These are phyloP conservation scores for Leptographium procerum DNA, from an alignment of 2,329 filamentous ascomycete genomes.

Conservation along the genomic window DNA sequence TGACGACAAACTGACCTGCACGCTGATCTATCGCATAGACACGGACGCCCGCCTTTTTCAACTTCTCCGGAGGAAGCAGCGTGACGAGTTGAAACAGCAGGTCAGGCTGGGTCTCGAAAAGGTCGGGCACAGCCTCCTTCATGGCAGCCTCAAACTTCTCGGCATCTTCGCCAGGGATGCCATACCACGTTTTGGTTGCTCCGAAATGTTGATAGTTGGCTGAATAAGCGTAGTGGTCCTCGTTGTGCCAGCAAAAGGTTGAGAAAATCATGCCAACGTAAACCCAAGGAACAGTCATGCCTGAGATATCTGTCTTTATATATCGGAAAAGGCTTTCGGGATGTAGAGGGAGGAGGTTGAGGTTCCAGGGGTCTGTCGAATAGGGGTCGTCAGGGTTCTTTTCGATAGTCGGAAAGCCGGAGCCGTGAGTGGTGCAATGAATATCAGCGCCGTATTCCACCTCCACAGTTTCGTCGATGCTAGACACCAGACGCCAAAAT, in stretches of 20 bases:
- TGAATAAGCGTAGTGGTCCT: constrained; percentile 96
- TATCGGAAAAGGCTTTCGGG: constrained; percentile 89
- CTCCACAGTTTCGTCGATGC: constrained; percentile 88
- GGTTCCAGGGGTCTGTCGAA: constrained; percentile 85
- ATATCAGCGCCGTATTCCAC: constrained; percentile 98
- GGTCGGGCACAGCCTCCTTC: constrained; percentile 85
- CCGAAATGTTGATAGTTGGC: constrained; percentile 98
- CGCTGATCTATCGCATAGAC: constrained; percentile 94
- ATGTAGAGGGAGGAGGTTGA: constrained; percentile 84
- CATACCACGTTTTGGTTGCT: constrained; percentile 98
- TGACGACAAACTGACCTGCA: constrained; percentile 91
- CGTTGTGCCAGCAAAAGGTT: constrained; percentile 98
- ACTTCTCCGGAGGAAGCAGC: constrained; percentile 79
- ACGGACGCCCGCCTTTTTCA: constrained; percentile 83
- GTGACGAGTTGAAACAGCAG: constrained; percentile 96
- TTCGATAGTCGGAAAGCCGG: constrained; percentile 90
- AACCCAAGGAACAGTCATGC: constrained; percentile 98
- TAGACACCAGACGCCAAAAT: constrained; percentile 92
- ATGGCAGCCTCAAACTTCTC: constrained; percentile 94
- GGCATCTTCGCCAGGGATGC: constrained; percentile 85
- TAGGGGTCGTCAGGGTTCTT: constrained; percentile 80
- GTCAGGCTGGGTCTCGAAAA: constrained; percentile 95
- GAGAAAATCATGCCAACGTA: constrained; percentile 99
- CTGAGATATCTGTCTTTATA: constrained; percentile 96
- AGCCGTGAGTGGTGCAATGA: constrained; percentile 94